Percentiles rank a stretch among this genome's conserved stretches.
Conservation (phyloP, 352 stramenopile species). For the Phytophthora chlamydospora region DNA sequence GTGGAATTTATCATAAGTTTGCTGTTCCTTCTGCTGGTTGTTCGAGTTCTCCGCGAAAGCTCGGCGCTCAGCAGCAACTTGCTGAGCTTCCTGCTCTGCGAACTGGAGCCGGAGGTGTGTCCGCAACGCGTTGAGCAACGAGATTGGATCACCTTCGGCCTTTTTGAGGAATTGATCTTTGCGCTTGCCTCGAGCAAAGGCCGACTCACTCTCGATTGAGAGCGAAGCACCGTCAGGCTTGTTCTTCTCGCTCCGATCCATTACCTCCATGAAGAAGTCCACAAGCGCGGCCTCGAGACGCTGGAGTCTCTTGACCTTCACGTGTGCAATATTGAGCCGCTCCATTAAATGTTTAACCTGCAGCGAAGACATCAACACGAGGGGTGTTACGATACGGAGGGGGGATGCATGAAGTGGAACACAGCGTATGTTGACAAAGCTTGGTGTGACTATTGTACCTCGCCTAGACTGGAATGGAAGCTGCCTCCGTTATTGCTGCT, state of each 20-base stretch:
- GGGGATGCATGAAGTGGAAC: background rate
- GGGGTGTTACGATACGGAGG: no score
- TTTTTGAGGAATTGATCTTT: slow-evolving; percentile 66
- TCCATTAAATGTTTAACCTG: slow-evolving; percentile 71
- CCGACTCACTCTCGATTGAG: slow-evolving; percentile 36
- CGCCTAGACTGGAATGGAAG: slow-evolving; percentile 16
- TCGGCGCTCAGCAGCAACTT: slow-evolving; percentile 30
- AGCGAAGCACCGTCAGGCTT: background rate
- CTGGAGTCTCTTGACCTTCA: slow-evolving; percentile 68
- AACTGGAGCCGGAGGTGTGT: slow-evolving; percentile 75
- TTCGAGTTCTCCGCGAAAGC: slow-evolving; percentile 32
- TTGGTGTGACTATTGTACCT: slow-evolving; percentile 26
- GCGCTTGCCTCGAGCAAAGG: slow-evolving; percentile 50
- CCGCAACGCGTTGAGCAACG: slow-evolving; percentile 70
- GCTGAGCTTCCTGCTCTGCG: slow-evolving; percentile 46
- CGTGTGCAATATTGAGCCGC: slow-evolving; percentile 61
- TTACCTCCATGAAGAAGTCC: slow-evolving; percentile 78
- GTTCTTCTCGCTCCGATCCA: slow-evolving; percentile 47
- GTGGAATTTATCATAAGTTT: slow-evolving; percentile 38
- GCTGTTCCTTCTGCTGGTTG: slow-evolving; percentile 51
- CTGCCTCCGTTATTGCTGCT: slow-evolving; percentile 14
- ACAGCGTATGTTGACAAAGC: background rate
- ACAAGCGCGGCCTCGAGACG: slow-evolving; percentile 69
- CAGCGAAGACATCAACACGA: background rate
- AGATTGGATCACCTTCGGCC: slow-evolving; percentile 67